Base-by-base conservation (phyloP, 2,329 filamentous ascomycete species). In the Trichoderma atrobrunneum region DNA sequence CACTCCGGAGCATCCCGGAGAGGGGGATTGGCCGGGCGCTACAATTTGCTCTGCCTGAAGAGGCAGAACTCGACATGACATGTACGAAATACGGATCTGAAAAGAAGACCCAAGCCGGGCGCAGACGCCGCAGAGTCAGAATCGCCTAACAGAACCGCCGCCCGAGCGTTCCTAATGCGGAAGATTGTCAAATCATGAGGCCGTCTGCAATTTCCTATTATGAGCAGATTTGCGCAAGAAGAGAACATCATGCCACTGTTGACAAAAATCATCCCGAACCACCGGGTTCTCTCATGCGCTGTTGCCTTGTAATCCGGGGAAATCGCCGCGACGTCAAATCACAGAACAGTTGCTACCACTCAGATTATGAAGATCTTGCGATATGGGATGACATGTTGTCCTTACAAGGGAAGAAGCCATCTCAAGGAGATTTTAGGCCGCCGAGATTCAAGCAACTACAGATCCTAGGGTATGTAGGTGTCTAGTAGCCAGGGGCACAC, bases 1-100 rank as follows among this genome's bases (percentile, higher is more conserved):
- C 70, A 72, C 64, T 62, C 64, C 70, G 70, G 70, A 69, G 63
- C 30, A 64, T 64, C 24, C 64, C 70, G 70, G 70, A 54, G 30
- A 18, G 7, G 59, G 30, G 43, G 66, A 34, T 26, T 24, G 54
- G 34, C 24, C 57, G 57, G 67, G 3, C 39, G 28, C 30, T 21
- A 10, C 32, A 14, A 18, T 26, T 51, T 21, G 11, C 34, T 21
- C 18, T 70, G 24, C 18, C 30, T 26, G 21, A 28, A 16, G 32
- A 36, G 39, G 43, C 12, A 39, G 32, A 57, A 57, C 18, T 10
- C 26, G 6, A 26, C 11, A 62, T 14, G 34, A 62, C 30, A 7
- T 12, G 48, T 12, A 63, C 36, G 36, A 24, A 56, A 10, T 7
- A 18, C 21, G 36, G 48, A 57, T 39, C 32, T 21, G 48, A 39